Evolutionary conservation across 2,329 filamentous ascomycete genomes (phyloP), one percentile per base, ranked within the genome.

Genomic region (Coniella lustricola): DNA sequence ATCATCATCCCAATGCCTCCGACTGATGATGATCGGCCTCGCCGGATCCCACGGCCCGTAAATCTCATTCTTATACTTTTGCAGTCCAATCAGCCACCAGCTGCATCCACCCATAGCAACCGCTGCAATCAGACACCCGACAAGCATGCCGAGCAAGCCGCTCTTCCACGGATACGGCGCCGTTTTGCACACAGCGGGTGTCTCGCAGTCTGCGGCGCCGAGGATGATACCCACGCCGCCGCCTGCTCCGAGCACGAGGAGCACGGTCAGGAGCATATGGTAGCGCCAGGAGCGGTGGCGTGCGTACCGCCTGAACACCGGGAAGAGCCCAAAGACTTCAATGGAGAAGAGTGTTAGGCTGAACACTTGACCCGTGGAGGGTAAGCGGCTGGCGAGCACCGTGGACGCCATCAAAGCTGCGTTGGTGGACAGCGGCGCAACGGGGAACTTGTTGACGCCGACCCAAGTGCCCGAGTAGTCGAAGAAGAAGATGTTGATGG

Each of bases 41-140:
- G 93, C 93, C 17, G 91, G 90, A 69, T 98, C 93, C 93, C 93
- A 98, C 1, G 93, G 93, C 37, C 93, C 93, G 61, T 90, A 88
- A 57, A 98, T 96, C 68, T 97, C 93, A 64, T 97, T 97, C 74
- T 98, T 98, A 69, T 97, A 98, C 70, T 95, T 91, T 68, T 98
- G 93, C 65, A 98, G 67, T 8, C 90, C 87, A 61, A 98, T 97
- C 54, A 98, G 70, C 90, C 93, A 97, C 91, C 90, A 97, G 63
- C 89, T 95, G 64, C 90, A 96, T 12, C 90, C 85, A 2, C 91
- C 93, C 81, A 96, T 95, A 2, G 82, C 83, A 46, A 95, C 64
- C 4, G 83, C 81, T 0, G 86, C 84, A 18, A 89, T 72, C 9
- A 91, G 60, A n/a, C 82, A 79, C 4, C 88, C 88, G 5, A 95